Evolutionary conservation across 768 basidiomycete genomes (phyloP).

Genomic region (Psilocybe cubensis): DNA sequence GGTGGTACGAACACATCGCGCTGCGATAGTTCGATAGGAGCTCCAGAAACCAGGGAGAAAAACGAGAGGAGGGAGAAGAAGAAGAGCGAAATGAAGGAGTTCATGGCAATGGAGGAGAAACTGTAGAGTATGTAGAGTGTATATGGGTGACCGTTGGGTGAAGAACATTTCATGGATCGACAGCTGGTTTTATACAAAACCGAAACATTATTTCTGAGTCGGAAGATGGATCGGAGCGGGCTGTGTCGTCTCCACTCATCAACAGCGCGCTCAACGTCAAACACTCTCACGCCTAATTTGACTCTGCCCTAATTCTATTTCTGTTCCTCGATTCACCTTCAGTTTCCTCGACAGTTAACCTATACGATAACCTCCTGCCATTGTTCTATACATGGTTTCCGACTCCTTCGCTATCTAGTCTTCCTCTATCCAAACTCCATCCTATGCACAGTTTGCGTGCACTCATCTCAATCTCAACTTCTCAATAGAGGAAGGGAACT

Average conservation of each 20-base stretch:
- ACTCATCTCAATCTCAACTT: neutral
- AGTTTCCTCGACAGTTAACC: neutral
- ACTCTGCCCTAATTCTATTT: neutral
- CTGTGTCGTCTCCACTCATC: neutral
- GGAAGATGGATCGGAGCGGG: constrained; percentile 4
- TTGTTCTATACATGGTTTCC: neutral
- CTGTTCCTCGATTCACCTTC: neutral
- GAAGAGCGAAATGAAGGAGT: constrained; percentile 22
- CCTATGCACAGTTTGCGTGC: neutral
- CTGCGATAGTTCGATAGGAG: constrained; percentile 24
- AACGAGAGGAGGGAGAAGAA: constrained; percentile 28
- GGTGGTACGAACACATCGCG: constrained; percentile 38
- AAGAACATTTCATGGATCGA: constrained; percentile 8
- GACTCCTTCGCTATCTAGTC: neutral
- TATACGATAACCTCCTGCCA: neutral
- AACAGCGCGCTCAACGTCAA: neutral
- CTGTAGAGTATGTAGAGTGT: constrained; percentile 4
- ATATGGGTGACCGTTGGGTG: constrained; percentile 23
- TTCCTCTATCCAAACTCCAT: no score
- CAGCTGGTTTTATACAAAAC: constrained; percentile 20
- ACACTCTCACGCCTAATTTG: constrained; percentile 1
- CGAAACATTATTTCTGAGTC: constrained; percentile 7
- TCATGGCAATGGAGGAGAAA: constrained; percentile 16
- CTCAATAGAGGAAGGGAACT: neutral
- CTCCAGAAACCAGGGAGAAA: constrained; percentile 26